phyloP scores from a whole-genome alignment of 2,329 filamentous ascomycete genomes.

The Fusarium sp. region DNA sequence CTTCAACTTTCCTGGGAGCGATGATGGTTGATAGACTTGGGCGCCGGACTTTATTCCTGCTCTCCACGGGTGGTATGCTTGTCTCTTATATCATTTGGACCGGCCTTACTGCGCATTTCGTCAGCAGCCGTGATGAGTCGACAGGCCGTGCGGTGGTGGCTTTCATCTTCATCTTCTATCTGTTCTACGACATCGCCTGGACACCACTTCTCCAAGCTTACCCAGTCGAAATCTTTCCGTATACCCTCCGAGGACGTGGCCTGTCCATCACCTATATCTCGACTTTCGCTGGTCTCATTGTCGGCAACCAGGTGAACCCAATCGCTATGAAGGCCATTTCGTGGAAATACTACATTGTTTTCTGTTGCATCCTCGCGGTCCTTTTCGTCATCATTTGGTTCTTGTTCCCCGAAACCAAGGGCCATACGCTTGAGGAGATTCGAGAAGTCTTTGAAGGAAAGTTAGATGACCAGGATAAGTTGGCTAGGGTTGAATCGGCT shows the following conservation, averaged over 20 bases:
- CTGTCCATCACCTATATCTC: slow-evolving; percentile 30
- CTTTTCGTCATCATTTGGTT: slow-evolving; percentile 50
- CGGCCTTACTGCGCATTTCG: slow-evolving; percentile 37
- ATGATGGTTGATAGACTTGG: slow-evolving; percentile 51
- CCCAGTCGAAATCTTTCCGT: slow-evolving; percentile 39
- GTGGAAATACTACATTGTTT: slow-evolving; percentile 54
- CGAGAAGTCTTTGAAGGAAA: slow-evolving; percentile 41
- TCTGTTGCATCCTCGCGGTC: slow-evolving; percentile 45
- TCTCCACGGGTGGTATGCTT: slow-evolving; percentile 48
- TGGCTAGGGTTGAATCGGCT: neutral
- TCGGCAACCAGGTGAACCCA: slow-evolving; percentile 52
- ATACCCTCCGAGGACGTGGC: slow-evolving; percentile 32
- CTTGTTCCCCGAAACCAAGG: slow-evolving; percentile 47
- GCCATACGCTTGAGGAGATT: slow-evolving; percentile 43
- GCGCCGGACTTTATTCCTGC: slow-evolving; percentile 50
- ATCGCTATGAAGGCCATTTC: slow-evolving; percentile 48
- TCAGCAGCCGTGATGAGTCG: slow-evolving; percentile 18
- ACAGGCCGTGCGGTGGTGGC: slow-evolving; percentile 44
- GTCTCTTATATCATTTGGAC: slow-evolving; percentile 46
- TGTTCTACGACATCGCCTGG: slow-evolving; percentile 48
- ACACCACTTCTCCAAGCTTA: slow-evolving; percentile 45
- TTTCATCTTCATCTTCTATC: slow-evolving; percentile 51
- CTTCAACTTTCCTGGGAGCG: slow-evolving; percentile 48
- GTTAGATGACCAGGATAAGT: neutral
- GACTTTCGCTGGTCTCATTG: slow-evolving; percentile 33